Evolutionary conservation across 495 filamentous ascomycete genomes (phyloP).

Genomic region (Articulospora tetracladia): DNA sequence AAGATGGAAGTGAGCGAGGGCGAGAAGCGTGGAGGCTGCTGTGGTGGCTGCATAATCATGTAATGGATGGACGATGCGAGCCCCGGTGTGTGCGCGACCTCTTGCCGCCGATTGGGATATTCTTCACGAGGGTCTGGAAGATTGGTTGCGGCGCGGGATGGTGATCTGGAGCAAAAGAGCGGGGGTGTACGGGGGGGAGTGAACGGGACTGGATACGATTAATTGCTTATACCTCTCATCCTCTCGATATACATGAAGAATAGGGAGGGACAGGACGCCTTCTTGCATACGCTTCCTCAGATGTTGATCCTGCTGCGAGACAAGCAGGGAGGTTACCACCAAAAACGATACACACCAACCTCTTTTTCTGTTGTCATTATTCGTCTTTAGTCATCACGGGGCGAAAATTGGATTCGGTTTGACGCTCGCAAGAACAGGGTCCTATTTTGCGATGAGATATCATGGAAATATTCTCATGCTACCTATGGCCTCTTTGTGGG

Average conservation of each 20-base stretch:
- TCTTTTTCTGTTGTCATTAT: background rate
- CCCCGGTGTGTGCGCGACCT: background rate
- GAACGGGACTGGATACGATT: background rate
- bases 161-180: background rate
- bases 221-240: conserved; percentile 6
- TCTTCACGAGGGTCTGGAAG: background rate
- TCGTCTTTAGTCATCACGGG: background rate
- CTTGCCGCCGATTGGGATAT: background rate
- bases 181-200: background rate
- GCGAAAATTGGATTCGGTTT: background rate
- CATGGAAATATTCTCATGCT: background rate
- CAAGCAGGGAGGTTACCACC: background rate
- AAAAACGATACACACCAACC: background rate
- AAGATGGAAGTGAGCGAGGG: conserved; percentile 78
- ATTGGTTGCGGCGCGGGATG: background rate
- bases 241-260: background rate
- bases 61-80: conserved; percentile 38
- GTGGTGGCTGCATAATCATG: conserved; percentile 86
- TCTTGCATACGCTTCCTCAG: background rate
- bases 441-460: background rate
- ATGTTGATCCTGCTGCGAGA: background rate
- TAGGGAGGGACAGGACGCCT: background rate
- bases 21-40: conserved; percentile 73
- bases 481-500: background rate
- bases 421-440: background rate